phyloP scores from a whole-genome alignment of 495 filamentous ascomycete species.

The Letharia lupina region DNA sequence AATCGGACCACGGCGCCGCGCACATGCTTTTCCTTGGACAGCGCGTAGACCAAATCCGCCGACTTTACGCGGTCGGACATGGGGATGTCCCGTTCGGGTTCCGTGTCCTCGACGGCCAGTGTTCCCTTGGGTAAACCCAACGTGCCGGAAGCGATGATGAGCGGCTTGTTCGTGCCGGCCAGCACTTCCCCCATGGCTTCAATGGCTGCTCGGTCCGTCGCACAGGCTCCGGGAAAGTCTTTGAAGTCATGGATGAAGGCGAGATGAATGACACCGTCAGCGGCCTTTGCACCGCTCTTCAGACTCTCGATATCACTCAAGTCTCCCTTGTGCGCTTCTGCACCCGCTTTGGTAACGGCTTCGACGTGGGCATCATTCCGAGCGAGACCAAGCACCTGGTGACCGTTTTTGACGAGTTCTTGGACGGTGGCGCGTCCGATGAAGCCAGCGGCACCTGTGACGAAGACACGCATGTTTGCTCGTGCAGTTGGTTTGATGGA shows the following conservation, averaged over 20 bases:
- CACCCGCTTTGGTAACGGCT: not conserved
- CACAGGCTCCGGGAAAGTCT: conserved; percentile 29
- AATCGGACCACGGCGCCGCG: not conserved
- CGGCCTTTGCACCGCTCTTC: not conserved
- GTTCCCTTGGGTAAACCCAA: not conserved
- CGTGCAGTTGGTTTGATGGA: not conserved
- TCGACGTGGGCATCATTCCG: conserved; percentile 28
- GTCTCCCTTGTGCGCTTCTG: not conserved
- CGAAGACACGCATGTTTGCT: conserved; percentile 36
- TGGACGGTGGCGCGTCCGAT: conserved; percentile 38
- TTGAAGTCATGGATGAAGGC: conserved; percentile 19
- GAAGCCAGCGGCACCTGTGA: conserved; percentile 43
- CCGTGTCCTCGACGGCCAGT: not conserved
- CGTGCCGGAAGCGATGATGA: conserved; percentile 31
- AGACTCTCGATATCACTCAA: not conserved
- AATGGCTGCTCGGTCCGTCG: conserved; percentile 33
- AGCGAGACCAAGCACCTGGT: conserved; percentile 38
- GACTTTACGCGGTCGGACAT: not conserved
- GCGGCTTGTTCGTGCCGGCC: conserved; percentile 29
- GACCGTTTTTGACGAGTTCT: conserved; percentile 35
- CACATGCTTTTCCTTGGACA: not conserved
- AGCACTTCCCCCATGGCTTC: conserved; percentile 33
- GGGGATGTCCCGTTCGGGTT: not conserved
- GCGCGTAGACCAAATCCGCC: not conserved
- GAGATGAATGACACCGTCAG: not conserved